Base-by-base conservation (phyloP, 495 filamentous ascomycete genomes). In the Penicillium robsamsonii region DNA sequence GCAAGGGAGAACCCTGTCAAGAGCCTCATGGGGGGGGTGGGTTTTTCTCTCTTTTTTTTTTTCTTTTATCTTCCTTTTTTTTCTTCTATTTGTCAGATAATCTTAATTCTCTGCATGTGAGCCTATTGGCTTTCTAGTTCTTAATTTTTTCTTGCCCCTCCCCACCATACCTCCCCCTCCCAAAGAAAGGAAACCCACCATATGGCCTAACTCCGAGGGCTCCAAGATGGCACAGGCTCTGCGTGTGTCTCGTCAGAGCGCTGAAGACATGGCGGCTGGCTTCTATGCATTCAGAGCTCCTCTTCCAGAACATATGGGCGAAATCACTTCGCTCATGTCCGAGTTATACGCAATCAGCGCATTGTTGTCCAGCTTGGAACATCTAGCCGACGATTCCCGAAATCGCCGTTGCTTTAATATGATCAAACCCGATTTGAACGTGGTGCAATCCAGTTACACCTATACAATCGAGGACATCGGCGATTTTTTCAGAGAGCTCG, bases 301-400 rank as follows among this genome's bases (percentile, higher is more conserved):
- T 57, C 70, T 86, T 42, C 79, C 81, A 30, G 73, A 82, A 48
- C 65, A 76, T 60, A 60, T 74, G n/a, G 74, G 78, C 8, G 81
- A 83, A 46, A 81, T 87, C 49, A 82, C 81, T 18, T 67, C 66
- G 11, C 66, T 80, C 12, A 81, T 87, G 33, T 72, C 76, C 33
- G 73, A 81, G 53, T 77, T 85, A 22, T 84, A 80, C 66, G 72
- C 72, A 48, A 78, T 84, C 60, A 79, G 79, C 55, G 66, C 76
- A 11, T 71, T 70, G 10, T 67, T 87, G 12, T 76, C 73, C 5
- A 64, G 61, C n/a, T 57, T 87, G 35, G 71, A 79, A 5, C 67
- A 66, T 25, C 59, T 73, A 24, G 59, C 73, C 31, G 67, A 70
- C 6, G 56, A 71, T 35, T 62, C 59, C 24, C 65, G 57, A 7